phyloP scores from a whole-genome alignment of 441 rosid species.

The Adansonia madagascariensis region DNA sequence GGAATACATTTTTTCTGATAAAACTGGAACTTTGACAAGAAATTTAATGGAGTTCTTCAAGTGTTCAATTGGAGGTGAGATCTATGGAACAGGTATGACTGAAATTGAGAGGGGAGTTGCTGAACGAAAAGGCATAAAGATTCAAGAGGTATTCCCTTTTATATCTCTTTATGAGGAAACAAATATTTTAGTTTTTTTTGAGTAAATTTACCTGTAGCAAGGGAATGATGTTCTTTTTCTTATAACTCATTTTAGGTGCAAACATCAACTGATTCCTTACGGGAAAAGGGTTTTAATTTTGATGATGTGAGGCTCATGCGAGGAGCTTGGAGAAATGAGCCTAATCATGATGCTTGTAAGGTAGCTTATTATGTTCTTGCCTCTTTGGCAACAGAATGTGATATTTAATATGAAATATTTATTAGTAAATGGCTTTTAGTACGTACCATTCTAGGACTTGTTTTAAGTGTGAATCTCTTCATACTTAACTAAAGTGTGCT shows the following conservation, averaged over 20 bases:
- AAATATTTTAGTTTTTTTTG: neutral
- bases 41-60: conserved; percentile 99
- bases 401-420: conserved; percentile 13
- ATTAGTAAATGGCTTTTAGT: neutral
- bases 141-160: conserved; percentile 61
- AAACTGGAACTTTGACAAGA: conserved; percentile 98
- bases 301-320: conserved; percentile 87
- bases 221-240: conserved; percentile 21
- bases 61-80: conserved; percentile 97
- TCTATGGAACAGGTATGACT: conserved; percentile 91
- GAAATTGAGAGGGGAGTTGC: conserved; percentile 91
- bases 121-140: conserved; percentile 64
- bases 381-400: conserved; percentile 18
- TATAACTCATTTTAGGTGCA: conserved; percentile 42
- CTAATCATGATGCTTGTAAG: conserved; percentile 72
- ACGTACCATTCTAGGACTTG: neutral
- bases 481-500: neutral
- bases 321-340: conserved; percentile 86
- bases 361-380: conserved; percentile 38
- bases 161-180: conserved; percentile 20
- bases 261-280: conserved; percentile 52
- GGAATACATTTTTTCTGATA: conserved; percentile 97
- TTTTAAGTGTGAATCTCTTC: neutral
- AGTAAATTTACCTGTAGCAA: conserved; percentile 19
- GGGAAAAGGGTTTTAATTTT: conserved; percentile 96